A percentile compares a stretch with the other conserved stretches of the same genome.
These are phyloP conservation scores for Leccinum incarnatum DNA, from an alignment of 768 basidiomycete species.

Conservation along the genomic window DNA sequence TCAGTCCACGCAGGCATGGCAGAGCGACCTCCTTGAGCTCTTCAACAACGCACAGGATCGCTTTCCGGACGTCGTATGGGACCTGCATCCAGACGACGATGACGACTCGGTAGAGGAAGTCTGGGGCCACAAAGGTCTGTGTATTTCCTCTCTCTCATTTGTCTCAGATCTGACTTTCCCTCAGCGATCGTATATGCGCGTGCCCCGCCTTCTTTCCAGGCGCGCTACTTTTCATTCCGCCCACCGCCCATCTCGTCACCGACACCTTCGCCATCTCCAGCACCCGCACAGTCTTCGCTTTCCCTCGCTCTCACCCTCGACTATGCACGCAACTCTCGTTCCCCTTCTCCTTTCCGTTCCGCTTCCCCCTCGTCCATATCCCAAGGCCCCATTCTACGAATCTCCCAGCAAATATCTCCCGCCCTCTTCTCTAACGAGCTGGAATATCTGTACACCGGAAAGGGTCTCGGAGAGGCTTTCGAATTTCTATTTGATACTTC, in stretches of 20 bases:
- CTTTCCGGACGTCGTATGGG: slow-evolving; percentile 98
- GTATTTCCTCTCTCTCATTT: background rate
- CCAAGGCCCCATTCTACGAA: slow-evolving; percentile 49
- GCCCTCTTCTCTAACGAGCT: slow-evolving; percentile 86
- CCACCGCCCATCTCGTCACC: slow-evolving; percentile 55
- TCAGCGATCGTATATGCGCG: slow-evolving; percentile 92
- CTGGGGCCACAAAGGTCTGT: slow-evolving; percentile 93
- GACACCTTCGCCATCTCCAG: slow-evolving; percentile 47
- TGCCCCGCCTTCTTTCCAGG: slow-evolving; percentile 89
- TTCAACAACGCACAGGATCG: slow-evolving; percentile 85
- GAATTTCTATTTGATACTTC: slow-evolving; percentile 78
- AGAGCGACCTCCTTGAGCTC: slow-evolving; percentile 71
- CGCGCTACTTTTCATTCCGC: slow-evolving; percentile 79
- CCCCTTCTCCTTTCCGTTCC: slow-evolving; percentile 45
- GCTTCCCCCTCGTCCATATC: slow-evolving; percentile 46
- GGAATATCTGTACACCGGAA: slow-evolving; percentile 93
- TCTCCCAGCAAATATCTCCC: slow-evolving; percentile 69
- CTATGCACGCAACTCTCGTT: slow-evolving; percentile 38
- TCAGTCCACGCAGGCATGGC: slow-evolving; percentile 73
- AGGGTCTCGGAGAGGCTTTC: slow-evolving; percentile 84
- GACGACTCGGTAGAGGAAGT: slow-evolving; percentile 58
- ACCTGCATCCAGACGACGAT: slow-evolving; percentile 52
- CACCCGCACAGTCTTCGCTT: slow-evolving; percentile 57
- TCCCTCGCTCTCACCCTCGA: slow-evolving; percentile 54
- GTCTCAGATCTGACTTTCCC: background rate